Conservation (phyloP, 2,329 filamentous ascomycete species). For the Curvularia sp. region DNA sequence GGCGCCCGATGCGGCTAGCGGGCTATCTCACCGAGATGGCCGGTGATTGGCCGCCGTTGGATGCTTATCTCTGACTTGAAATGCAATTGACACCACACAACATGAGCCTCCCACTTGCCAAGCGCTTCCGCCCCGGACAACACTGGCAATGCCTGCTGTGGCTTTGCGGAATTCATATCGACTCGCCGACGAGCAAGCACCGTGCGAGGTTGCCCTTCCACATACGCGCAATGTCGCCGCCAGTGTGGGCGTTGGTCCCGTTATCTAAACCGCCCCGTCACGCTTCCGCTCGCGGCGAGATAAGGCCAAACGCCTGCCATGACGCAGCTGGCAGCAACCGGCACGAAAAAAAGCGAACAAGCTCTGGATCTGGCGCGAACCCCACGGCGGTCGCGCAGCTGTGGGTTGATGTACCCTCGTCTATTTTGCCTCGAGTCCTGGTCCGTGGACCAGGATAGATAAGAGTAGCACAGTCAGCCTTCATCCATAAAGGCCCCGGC, state of each 20-base stretch:
- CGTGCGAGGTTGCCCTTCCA: slow-evolving; percentile 20
- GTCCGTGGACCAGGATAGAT: slow-evolving; percentile 49
- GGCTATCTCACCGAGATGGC: background rate
- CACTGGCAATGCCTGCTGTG: slow-evolving; percentile 24
- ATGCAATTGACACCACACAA: slow-evolving; percentile 29
- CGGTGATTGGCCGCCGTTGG: slow-evolving; percentile 7
- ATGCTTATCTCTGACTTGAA: slow-evolving; percentile 20
- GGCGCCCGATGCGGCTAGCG: slow-evolving; percentile 14
- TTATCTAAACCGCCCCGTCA: slow-evolving; percentile 23
- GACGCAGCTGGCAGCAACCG: slow-evolving; percentile 39
- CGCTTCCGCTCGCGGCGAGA: slow-evolving; percentile 32
- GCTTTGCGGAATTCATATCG: slow-evolving; percentile 11
- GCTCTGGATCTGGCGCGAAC: slow-evolving; percentile 46
- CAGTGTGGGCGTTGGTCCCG: slow-evolving; percentile 12
- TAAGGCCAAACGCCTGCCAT: slow-evolving; percentile 33
- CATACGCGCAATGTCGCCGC: slow-evolving; percentile 22
- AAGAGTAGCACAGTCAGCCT: slow-evolving; percentile 47
- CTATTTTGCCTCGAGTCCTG: slow-evolving; percentile 46
- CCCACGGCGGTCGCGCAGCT: slow-evolving; percentile 44
- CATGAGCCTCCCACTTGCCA: slow-evolving; percentile 39
- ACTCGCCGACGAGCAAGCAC: slow-evolving; percentile 17
- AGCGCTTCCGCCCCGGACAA: slow-evolving; percentile 36
- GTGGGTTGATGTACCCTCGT: slow-evolving; percentile 44
- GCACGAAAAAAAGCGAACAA: slow-evolving; percentile 40
- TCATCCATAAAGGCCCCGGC: slow-evolving; percentile 46